Conservation (phyloP, 768 basidiomycete species). For the Boletus edulis region DNA sequence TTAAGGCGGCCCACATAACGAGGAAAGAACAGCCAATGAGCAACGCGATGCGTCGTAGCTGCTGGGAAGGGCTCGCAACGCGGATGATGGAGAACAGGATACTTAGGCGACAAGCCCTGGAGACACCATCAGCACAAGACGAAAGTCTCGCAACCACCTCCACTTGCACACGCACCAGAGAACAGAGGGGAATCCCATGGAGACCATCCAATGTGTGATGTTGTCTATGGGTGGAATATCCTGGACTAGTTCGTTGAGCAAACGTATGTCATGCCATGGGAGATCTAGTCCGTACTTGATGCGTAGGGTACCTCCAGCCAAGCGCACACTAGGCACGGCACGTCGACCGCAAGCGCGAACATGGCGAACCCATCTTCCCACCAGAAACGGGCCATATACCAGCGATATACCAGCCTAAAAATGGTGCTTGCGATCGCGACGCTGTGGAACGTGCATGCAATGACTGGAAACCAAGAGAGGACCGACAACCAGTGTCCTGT, state of each 20-base stretch:
- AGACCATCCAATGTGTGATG: conserved; percentile 10
- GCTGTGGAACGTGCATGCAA: conserved; percentile 12
- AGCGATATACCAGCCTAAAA: conserved; percentile 21
- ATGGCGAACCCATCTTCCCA: conserved; percentile 30
- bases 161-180: conserved; percentile 14
- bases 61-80: conserved; percentile 9
- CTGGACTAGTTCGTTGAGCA: neutral
- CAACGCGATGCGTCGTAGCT: neutral
- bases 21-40: conserved; percentile 15
- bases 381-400: conserved; percentile 21
- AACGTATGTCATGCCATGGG: too few relatives aligned
- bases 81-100: conserved; percentile 26
- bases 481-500: too few relatives aligned
- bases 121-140: neutral
- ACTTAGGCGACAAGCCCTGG: conserved; percentile 27
- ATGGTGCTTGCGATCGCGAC: conserved; percentile 25
- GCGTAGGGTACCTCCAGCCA: neutral
- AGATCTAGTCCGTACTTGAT: neutral
- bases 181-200: conserved; percentile 16
- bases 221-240: neutral
- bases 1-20: conserved; percentile 23
- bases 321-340: conserved; percentile 8
- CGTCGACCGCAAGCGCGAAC: conserved; percentile 19
- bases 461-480: conserved; percentile 7
- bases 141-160: too few relatives aligned